Conservation (phyloP, 176 grass and related monocot genomes). For the Triticum dicoccoides region DNA sequence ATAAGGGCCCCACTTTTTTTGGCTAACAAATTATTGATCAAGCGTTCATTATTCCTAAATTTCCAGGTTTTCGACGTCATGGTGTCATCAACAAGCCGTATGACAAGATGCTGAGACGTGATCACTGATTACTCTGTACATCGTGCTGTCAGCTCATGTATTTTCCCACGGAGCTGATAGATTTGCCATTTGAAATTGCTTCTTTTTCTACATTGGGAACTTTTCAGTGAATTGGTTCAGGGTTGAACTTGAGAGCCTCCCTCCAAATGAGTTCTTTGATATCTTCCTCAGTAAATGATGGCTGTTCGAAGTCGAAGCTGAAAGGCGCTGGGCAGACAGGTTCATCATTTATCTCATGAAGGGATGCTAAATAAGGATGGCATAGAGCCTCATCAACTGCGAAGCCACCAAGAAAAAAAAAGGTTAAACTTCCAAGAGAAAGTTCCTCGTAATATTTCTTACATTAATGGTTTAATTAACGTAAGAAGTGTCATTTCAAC, state of each 20-base stretch:
- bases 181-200: not conserved
- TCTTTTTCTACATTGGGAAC: not conserved
- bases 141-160: conserved; percentile 19
- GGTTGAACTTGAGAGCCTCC: conserved; percentile 93
- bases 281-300: conserved; percentile 89
- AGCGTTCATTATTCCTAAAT: conserved; percentile 31
- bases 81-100: not conserved
- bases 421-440: conserved; percentile 15
- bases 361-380: conserved; percentile 85
- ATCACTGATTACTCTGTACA: conserved; percentile 1
- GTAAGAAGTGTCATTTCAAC: not conserved
- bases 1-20: conserved; percentile 31
- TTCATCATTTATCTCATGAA: conserved; percentile 83
- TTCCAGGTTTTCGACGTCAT: conserved; percentile 3
- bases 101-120: conserved; percentile 25
- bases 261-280: conserved; percentile 97
- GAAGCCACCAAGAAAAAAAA: not conserved
- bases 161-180: not conserved
- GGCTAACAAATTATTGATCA: conserved; percentile 62
- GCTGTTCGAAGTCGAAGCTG: conserved; percentile 94
- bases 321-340: conserved; percentile 79
- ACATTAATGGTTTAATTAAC: not conserved
- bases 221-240: conserved; percentile 60
- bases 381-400: conserved; percentile 82
- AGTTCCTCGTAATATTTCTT: not conserved